A percentile compares a stretch with the other conserved stretches of the same genome.
phyloP scores from a whole-genome alignment of 1,139 yeast genomes.

The Eremothecium gossypii region DNA sequence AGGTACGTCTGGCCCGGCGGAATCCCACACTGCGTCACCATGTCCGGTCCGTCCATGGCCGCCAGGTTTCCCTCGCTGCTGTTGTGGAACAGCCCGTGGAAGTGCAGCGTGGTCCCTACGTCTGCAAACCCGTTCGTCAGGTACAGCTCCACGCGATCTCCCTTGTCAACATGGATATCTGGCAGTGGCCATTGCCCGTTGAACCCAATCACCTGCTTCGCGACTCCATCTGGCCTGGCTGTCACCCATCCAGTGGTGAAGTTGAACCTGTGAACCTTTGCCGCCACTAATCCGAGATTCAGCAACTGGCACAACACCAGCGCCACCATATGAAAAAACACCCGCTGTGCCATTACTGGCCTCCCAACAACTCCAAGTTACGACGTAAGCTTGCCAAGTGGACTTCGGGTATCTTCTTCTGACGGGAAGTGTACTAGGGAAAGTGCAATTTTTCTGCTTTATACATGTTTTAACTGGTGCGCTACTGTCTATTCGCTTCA shows the following conservation, averaged over 20 bases:
- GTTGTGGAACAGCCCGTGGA: conserved; percentile 66
- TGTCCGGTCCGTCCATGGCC: conserved; percentile 73
- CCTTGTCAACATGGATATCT: conserved; percentile 49
- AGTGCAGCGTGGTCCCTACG: conserved; percentile 50
- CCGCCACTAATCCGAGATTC: conserved; percentile 13
- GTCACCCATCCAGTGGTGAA: conserved; percentile 47
- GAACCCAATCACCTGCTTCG: conserved; percentile 51
- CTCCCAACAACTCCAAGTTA: too few relatives aligned
- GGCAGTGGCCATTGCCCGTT: conserved; percentile 73
- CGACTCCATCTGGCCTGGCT: conserved; percentile 58
- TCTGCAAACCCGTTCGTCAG: conserved; percentile 50
- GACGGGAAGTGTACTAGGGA: too few relatives aligned
- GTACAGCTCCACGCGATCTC: conserved; percentile 52
- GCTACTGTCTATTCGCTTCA: too few relatives aligned
- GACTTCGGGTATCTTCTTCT: too few relatives aligned
- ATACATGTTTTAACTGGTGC: too few relatives aligned
- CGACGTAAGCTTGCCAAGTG: too few relatives aligned
- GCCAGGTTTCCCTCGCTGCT: conserved; percentile 34
- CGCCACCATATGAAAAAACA: too few relatives aligned
- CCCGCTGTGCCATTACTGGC: too few relatives aligned
- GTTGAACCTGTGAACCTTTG: conserved; percentile 43
- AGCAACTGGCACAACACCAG: too few relatives aligned
- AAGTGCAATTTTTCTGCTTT: too few relatives aligned
- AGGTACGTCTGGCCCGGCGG: conserved; percentile 54
- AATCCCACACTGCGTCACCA: conserved; percentile 71